Evolutionary conservation across 805 yeast genomes (phyloP), one percentile per base, ranked within the genome.

Genomic region (Myxozyma mucilagina): DNA sequence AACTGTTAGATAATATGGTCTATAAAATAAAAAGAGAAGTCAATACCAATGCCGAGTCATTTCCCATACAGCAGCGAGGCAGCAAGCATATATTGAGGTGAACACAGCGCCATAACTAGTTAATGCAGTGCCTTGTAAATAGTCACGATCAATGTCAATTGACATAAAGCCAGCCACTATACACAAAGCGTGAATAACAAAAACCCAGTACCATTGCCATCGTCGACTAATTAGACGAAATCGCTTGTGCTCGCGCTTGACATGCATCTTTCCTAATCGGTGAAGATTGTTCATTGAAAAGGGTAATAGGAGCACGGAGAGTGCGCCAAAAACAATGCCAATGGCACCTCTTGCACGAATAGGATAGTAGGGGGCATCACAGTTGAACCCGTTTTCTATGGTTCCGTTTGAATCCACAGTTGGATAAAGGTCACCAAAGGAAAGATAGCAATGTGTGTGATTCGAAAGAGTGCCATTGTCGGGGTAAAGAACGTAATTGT

Each of bases 171-270:
- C 73, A 3, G 73, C 69, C 29, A 67, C 63, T 24, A 67, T 66
- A n/a, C 59, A 34, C 47, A 71, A 50, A 8, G 60, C 65, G 24
- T 69, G 71, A 29, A 68, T 47, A 6, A 70, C 41, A 16, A 71
- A 35, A 43, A 68, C 60, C 70, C 73, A 69, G 53, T 71, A 70
- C 73, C 73, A 70, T 35, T 68, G 73, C 69, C 70, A 69, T 41
- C 69, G 62, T 7, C 73, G 56, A 16, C 70, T 61, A 34, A 68
- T 20, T 11, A 58, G 52, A 35, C 72, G 57, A 52, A 63, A 70
- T 20, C 64, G 61, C 38, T 60, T 63, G 35, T 66, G 62, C 53
- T 70, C 70, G 34, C 55, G 50, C 6, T 53, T 34, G 16, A 45
- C 32, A 47, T 57, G 63, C 45, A 48, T 68, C 18, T 45, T 44